These are phyloP conservation scores for Favolaschia claudopus DNA, from an alignment of 768 basidiomycete genomes.

Conservation along the genomic window DNA sequence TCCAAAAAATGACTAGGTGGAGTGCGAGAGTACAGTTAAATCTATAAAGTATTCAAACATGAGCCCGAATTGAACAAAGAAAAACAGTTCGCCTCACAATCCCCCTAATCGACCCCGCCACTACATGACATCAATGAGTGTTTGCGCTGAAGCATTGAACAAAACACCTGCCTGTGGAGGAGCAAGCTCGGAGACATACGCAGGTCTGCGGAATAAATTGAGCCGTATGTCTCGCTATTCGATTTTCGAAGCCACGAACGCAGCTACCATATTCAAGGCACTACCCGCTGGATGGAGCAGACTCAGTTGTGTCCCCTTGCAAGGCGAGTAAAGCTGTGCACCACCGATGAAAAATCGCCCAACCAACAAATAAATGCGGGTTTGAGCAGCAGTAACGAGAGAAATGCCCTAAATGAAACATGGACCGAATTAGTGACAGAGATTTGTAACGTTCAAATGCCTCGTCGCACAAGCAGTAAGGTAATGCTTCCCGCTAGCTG, in stretches of 20 bases:
- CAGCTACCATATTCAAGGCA: conserved; percentile 1
- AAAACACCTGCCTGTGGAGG: conserved; percentile 53
- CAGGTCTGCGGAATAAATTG: conserved; percentile 29
- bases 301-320: no score
- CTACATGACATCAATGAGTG: conserved; percentile 18
- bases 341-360: conserved; percentile 23
- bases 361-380: conserved; percentile 22
- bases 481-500: conserved; percentile 50
- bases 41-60: conserved; percentile 25
- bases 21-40: conserved; percentile 41
- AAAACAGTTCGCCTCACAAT: conserved; percentile 42
- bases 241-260: conserved; percentile 53
- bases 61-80: conserved; percentile 16
- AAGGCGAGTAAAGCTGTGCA: no score
- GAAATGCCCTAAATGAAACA: conserved; percentile 12
- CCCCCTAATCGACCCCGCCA: conserved; percentile 61
- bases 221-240: conserved; percentile 28
- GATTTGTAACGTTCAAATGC: not conserved
- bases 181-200: conserved; percentile 66
- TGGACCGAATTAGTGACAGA: not conserved
- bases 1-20: not conserved
- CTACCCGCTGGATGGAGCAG: no score
- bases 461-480: conserved; percentile 34
- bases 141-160: not conserved
- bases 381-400: conserved; percentile 22